phyloP scores from a whole-genome alignment of 2,329 filamentous ascomycete species.

The Alternaria infectoria region DNA sequence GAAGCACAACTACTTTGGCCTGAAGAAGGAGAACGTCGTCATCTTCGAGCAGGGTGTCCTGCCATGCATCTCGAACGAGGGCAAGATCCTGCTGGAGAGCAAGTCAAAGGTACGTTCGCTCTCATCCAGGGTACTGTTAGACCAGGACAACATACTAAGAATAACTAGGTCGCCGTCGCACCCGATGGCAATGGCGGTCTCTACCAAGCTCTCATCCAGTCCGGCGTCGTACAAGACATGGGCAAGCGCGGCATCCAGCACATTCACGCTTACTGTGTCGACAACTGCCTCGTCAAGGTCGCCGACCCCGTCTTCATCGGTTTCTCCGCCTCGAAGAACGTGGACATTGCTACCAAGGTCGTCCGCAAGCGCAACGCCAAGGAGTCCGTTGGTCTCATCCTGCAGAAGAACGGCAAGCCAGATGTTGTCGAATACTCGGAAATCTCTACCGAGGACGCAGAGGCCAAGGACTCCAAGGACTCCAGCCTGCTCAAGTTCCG shows the following conservation, averaged over 20 bases:
- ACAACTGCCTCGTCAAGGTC: slow-evolving; percentile 99
- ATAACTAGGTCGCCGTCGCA: slow-evolving; percentile 77
- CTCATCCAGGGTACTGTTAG: not conserved
- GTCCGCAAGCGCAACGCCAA: slow-evolving; percentile 97
- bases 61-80: slow-evolving; percentile 95
- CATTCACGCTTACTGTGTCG: slow-evolving; percentile 96
- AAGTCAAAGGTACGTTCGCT: slow-evolving; percentile 73
- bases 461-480: slow-evolving; percentile 84
- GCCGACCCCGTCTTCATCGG: slow-evolving; percentile 95
- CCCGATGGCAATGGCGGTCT: slow-evolving; percentile 97
- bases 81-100: slow-evolving; percentile 92
- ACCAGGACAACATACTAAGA: slow-evolving; percentile 18
- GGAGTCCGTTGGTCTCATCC: slow-evolving; percentile 92
- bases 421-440: slow-evolving; percentile 99
- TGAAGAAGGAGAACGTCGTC: slow-evolving; percentile 81
- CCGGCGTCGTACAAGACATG: slow-evolving; percentile 86
- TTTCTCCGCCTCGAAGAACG: slow-evolving; percentile 84
- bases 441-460: slow-evolving; percentile 86
- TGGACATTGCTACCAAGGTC: slow-evolving; percentile 98
- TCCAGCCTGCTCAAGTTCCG: slow-evolving; percentile 88
- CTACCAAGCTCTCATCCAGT: slow-evolving; percentile 86
- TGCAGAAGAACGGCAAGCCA: slow-evolving; percentile 93
- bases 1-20: slow-evolving; percentile 87
- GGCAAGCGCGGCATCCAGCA: slow-evolving; percentile 87
- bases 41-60: slow-evolving; percentile 98